These are phyloP conservation scores for Termitomyces sp. DNA, from an alignment of 768 basidiomycete species.

Conservation along the genomic window DNA sequence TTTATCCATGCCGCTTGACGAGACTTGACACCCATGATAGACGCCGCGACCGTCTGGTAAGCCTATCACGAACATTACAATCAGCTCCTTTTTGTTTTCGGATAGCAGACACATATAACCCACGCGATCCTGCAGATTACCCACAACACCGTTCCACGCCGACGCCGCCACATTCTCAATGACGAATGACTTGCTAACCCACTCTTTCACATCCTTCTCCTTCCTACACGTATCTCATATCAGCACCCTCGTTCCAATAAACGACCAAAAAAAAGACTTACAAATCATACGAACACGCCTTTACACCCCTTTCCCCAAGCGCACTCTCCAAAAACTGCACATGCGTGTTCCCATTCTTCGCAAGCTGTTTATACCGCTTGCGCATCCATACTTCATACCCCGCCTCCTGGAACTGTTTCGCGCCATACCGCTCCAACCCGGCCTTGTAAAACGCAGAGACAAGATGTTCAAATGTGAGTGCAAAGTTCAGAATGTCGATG, in stretches of 20 bases:
- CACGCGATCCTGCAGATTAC: slow-evolving; percentile 18
- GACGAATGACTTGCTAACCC: slow-evolving; percentile 46
- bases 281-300: slow-evolving; percentile 64
- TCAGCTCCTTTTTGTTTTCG: neutral
- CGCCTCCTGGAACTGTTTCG: slow-evolving; percentile 38
- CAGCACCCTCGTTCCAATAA: too few species aligned
- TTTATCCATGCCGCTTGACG: slow-evolving; percentile 65
- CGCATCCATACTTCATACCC: slow-evolving; percentile 47
- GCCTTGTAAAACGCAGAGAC: slow-evolving; percentile 40
- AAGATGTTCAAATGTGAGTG: slow-evolving; percentile 44
- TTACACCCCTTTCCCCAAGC: slow-evolving; percentile 34
- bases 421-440: slow-evolving; percentile 38
- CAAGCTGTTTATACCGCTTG: slow-evolving; percentile 46
- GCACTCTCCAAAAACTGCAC: slow-evolving; percentile 49
- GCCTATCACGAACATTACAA: slow-evolving; percentile 22
- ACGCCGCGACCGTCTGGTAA: slow-evolving; percentile 51
- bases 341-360: slow-evolving; percentile 46
- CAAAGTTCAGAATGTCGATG: slow-evolving; percentile 36
- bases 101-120: neutral
- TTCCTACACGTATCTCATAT: slow-evolving; percentile 26
- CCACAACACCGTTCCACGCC: slow-evolving; percentile 57
- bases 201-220: slow-evolving; percentile 42
- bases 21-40: slow-evolving; percentile 59
- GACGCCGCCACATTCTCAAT: slow-evolving; percentile 56
- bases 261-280: too few species aligned